Percentiles rank a stretch among this genome's conserved stretches.
Evolutionary conservation across 1,139 yeast species (phyloP).

Genomic region (Candida albicans): DNA sequence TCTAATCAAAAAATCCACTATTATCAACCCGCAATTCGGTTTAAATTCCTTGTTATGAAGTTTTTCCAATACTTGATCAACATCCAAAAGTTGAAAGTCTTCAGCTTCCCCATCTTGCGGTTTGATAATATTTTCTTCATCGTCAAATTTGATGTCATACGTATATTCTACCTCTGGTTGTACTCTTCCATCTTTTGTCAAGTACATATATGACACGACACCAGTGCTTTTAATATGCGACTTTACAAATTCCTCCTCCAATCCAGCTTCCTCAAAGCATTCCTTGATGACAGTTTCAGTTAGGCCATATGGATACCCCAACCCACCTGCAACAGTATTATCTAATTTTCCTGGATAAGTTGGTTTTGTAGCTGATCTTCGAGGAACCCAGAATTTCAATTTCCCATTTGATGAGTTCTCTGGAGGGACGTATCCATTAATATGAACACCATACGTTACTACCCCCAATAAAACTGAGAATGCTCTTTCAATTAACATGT

Average conservation of each 20-base stretch:
- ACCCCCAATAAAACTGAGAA: slow-evolving; percentile 81
- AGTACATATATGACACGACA: slow-evolving; percentile 64
- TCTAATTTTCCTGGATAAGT: slow-evolving; percentile 92
- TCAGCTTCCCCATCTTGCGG: slow-evolving; percentile 90
- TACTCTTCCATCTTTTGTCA: slow-evolving; percentile 51
- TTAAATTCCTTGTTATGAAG: slow-evolving; percentile 65
- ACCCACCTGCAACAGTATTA: slow-evolving; percentile 93
- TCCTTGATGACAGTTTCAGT: slow-evolving; percentile 82
- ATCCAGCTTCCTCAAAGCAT: slow-evolving; percentile 87
- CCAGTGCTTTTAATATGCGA: slow-evolving; percentile 55
- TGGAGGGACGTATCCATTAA: slow-evolving; percentile 69
- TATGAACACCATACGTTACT: slow-evolving; percentile 85
- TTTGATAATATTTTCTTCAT: slow-evolving; percentile 50
- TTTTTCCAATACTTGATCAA: slow-evolving; percentile 54
- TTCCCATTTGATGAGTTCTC: slow-evolving; percentile 36
- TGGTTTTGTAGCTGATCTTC: slow-evolving; percentile 71
- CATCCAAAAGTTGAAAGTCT: slow-evolving; percentile 60
- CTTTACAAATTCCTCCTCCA: slow-evolving; percentile 52
- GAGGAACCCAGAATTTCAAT: slow-evolving; percentile 79
- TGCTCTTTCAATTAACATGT: slow-evolving; percentile 75
- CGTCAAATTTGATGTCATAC: slow-evolving; percentile 66
- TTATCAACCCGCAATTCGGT: slow-evolving; percentile 82
- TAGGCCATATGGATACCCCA: slow-evolving; percentile 78
- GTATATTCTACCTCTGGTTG: slow-evolving; percentile 90
- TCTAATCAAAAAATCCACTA: slow-evolving; percentile 81